Evolutionary conservation across 768 basidiomycete species (phyloP).

Genomic region (Leucocoprinus sp.): DNA sequence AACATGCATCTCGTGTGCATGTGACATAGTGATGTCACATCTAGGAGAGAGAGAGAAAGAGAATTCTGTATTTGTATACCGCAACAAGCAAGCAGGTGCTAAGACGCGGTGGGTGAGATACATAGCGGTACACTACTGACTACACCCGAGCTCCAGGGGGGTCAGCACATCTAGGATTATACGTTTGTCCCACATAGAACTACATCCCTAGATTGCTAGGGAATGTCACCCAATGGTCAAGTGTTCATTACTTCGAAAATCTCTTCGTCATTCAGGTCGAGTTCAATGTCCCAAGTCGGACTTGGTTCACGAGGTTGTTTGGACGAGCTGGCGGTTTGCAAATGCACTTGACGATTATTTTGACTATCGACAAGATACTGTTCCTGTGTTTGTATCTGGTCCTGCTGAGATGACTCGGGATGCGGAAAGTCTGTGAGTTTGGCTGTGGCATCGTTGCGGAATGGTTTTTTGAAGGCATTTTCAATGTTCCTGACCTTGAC

Average conservation of each 20-base stretch:
- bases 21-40: too few species aligned
- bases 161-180: too few species aligned
- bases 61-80: too few species aligned
- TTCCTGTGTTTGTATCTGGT: neutral
- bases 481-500: conserved; percentile 88
- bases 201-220: too few species aligned
- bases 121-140: too few species aligned
- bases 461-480: conserved; percentile 86
- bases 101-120: too few species aligned
- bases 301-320: conserved; percentile 36
- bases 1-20: too few species aligned
- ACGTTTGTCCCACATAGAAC: too few species aligned
- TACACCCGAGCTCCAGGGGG: too few species aligned
- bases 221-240: too few species aligned
- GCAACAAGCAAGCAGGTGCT: too few species aligned
- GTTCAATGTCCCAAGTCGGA: conserved; percentile 70
- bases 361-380: neutral
- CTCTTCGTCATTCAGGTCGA: conserved; percentile 32
- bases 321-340: neutral
- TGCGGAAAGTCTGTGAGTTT: conserved; percentile 18
- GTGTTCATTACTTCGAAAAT: neutral
- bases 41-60: too few species aligned
- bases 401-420: conserved; percentile 10
- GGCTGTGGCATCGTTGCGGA: conserved; percentile 61
- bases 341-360: neutral